Base-by-base conservation (phyloP, 768 basidiomycete species). In the Daedaleopsis nitida region DNA sequence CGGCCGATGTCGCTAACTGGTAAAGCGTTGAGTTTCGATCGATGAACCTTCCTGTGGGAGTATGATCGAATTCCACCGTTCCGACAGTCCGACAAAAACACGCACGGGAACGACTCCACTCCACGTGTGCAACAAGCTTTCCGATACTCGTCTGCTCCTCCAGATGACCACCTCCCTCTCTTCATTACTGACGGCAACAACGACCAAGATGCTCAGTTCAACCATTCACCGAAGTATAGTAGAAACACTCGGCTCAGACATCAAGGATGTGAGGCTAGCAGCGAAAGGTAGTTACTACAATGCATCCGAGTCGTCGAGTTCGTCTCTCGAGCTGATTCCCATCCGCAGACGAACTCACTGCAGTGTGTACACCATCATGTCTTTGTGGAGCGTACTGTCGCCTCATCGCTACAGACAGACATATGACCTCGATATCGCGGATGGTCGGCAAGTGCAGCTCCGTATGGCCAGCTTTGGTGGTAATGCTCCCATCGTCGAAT, bases 381-480 rank as follows among this genome's bases (percentile, higher is more conserved):
- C 19, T 10, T 23, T 21, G 38, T 11, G 14, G n/a, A 5, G 17
- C 9, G 32, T 38, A 48, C 47, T 19, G 19, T 19, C 19, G 19
- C 55, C 45, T 27, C 49, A 44, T 13, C 11, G 16, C 19, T 23
- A 21, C 8, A 19, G 39, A 19, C 27, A 64, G 63, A 64, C 58
- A 21, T 59, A 64, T 43, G 58, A 64, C 21, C 27, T 64, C 19
- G 32, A n/a, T 16, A 35, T 64, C 12, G 50, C 48, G 37, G 54
- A 59, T 59, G 58, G 54, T 6, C 57, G 58, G 10, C 35, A 39
- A 17, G 54, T 59, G 8, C 34, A 34, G 0, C 51, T 59, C 13
- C 48, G 54, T 13, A 37, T 64, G 11, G 45, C 60, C 5, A 59
- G 50, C 39, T 62, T 52, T 24, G 13, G 38, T 2, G 49, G 44